Evolutionary conservation across 106 monocot genomes (phyloP), one percentile per base, ranked within the genome.

Genomic region (Narthecium ossifragum): DNA sequence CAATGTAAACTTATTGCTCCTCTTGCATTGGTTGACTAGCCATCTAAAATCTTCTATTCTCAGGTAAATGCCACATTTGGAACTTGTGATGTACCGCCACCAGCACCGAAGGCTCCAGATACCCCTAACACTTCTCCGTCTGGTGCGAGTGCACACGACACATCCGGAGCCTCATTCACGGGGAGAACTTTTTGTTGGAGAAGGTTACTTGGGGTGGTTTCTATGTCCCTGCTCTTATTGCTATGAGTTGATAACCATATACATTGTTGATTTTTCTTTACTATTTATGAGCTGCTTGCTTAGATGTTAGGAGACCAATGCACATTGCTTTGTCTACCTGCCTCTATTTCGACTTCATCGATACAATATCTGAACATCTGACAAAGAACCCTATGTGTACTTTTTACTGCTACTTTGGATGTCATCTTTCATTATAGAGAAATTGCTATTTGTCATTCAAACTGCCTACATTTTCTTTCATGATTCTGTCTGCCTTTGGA

Each of bases 51-150:
- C n/a, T n/a, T n/a, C 20, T 50, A 27, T 11, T 48, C 6, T 45
- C 64, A 76, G 76, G 76, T 24, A 0, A 70, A 76, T 31, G 76
- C 59, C 11, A 70, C 59, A 9, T 70, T 60, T 57, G 76, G 76
- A 1, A 60, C 64, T 14, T 76, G 76, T 22, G 60, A 47, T 18
- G 53, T 31, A 20, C 70, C 76, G 0, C 50, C 59, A 14, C 14
- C 62, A 31, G 10, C 47, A 17, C 33, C 62, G 14, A 51, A 31
- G 6, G 15, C 64, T 39, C 31, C 70, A 9, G 2, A 13, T n/a
- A 26, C 41, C 29, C 26, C 37, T 12, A 37, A 7, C 27, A 12
- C 20, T 39, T 8, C 59, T 13, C 25, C 20, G 9, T 10, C 69
- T 14, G 27, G 4, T 14, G 26, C 39, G 6, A 30, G 0, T 9